Base-by-base conservation (phyloP, 306 rosid species). In the Trichosanthes truncata region DNA sequence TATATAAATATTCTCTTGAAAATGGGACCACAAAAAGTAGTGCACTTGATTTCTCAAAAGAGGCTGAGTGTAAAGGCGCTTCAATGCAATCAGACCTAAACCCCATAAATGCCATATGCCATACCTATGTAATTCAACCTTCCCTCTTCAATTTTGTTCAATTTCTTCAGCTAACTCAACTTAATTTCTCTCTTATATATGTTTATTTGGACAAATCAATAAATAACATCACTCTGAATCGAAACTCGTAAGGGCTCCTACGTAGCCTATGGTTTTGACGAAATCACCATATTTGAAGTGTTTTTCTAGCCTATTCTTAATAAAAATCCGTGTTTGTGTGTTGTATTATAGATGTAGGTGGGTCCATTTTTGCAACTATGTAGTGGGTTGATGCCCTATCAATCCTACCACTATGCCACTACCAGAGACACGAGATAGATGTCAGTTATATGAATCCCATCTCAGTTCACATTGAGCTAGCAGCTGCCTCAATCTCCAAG, bases 71-170 rank as follows among this genome's bases (percentile, higher is more conserved):
- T 62, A 21, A 38, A 38, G 74, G 26, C 18, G 74, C 31, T 38
- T 68, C 33, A 41, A 67, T 67, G 74, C 51, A 40, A 67, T 33
- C 14, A 36, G 14, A 67, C 74, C 74, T 67, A 68, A 68, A 68
- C 75, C 52, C 75, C 52, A 68, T 68, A 68, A 68, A 68, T 68
- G 75, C 75, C 74, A 21, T n/a, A n/a, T 68, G 52, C 75, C 75
- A 41, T 41, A 68, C 75, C 75, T 21, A 68, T 68, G 49, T 21
- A 40, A 20, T 68, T 41, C 75, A 68, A 68, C 53, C 53, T 68
- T 45, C 75, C 75, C 75, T 23, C 33, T 12, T 11, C 0, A 66
- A 21, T 68, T 40, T 11, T 68, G 12, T 31, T 45, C 41, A n/a
- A 68, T n/a, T 41, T 40, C 74, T 68, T 45, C 53, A 41, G 31